Evolutionary conservation across 768 basidiomycete genomes (phyloP), one percentile per base, ranked within the genome.

Genomic region (Panus rudis): DNA sequence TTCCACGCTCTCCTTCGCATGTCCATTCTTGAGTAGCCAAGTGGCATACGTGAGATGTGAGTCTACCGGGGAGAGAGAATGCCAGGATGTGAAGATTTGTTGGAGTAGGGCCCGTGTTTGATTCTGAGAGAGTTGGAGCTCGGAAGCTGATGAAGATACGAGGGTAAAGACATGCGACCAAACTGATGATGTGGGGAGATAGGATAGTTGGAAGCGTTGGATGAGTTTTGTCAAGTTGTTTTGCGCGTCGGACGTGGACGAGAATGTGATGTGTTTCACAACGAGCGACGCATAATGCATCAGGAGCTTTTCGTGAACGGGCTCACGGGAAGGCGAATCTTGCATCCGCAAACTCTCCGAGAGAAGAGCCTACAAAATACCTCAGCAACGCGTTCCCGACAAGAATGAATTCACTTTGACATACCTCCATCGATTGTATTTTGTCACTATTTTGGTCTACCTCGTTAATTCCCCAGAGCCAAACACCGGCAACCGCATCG

Each of bases 391-490:
- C 11, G 11, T 11, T 31, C 30, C 30, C 30, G 30, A 31, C 30
- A 31, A 10, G 35, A 11, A 37, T 14, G 35, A 30, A 39, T 10
- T 13, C 35, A 20, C 35, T 16, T 19, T 23, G n/a, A 49, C 59
- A 41, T 44, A 60, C 59, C 57, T 58, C 53, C 12, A 61, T 45
- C 24, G 48, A 13, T n/a, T 38, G 21, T 22, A 55, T 41, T 22
- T 51, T 49, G 43, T 48, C 48, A 17, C 43, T 45, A 24, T 37
- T 38, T 39, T 39, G 30, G 22, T 24, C 39, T 20, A 45, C 51
- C 4, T 21, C 25, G 30, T 59, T 61, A 16, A 78, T 47, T 37
- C 78, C 76, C 79, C 78, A 79, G 34, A 68, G 53, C 79, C 80
- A 80, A 28, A 81, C 60, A 34, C 62, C 60, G 48, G 64, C 56